Conservation (phyloP, 768 basidiomycete genomes). For the Suillus subluteus region DNA sequence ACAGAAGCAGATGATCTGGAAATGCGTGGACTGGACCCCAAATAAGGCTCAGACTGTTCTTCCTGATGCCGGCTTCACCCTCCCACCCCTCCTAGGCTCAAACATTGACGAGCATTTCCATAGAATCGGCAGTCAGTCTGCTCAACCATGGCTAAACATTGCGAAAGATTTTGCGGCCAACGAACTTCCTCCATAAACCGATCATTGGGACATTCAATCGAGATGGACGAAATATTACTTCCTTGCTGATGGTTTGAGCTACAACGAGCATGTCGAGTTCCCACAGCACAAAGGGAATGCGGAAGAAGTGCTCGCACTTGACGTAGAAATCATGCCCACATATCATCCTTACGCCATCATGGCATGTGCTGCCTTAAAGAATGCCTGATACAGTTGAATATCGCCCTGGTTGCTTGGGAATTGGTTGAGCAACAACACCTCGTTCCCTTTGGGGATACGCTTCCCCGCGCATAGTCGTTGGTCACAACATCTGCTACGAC, state of each 20-base stretch:
- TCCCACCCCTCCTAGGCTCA: slow-evolving; percentile 82
- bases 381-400: slow-evolving; percentile 95
- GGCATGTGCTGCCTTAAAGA: slow-evolving; percentile 82
- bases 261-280: slow-evolving; percentile 69
- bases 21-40: slow-evolving; percentile 80
- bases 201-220: slow-evolving; percentile 54
- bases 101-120: slow-evolving; percentile 91
- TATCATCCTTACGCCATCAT: slow-evolving; percentile 84
- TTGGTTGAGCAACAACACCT: slow-evolving; percentile 63
- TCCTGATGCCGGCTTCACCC: slow-evolving; percentile 76
- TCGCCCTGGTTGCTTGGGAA: slow-evolving; percentile 88
- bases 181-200: slow-evolving; percentile 64
- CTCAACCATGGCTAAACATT: slow-evolving; percentile 74
- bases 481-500: slow-evolving; percentile 97
- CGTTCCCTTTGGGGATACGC: slow-evolving; percentile 68
- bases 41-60: slow-evolving; percentile 79
- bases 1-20: slow-evolving; percentile 64
- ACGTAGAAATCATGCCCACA: slow-evolving; percentile 91
- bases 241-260: slow-evolving; percentile 50
- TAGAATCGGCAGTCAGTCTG: slow-evolving; percentile 65
- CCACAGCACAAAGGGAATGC: slow-evolving; percentile 64
- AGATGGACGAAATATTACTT: slow-evolving; percentile 92
- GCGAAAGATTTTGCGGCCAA: slow-evolving; percentile 13
- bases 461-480: slow-evolving; percentile 71
- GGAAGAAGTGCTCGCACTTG: slow-evolving; percentile 83